phyloP scores from a whole-genome alignment of 2,329 filamentous ascomycete species.

The Dendryphion nanum region DNA sequence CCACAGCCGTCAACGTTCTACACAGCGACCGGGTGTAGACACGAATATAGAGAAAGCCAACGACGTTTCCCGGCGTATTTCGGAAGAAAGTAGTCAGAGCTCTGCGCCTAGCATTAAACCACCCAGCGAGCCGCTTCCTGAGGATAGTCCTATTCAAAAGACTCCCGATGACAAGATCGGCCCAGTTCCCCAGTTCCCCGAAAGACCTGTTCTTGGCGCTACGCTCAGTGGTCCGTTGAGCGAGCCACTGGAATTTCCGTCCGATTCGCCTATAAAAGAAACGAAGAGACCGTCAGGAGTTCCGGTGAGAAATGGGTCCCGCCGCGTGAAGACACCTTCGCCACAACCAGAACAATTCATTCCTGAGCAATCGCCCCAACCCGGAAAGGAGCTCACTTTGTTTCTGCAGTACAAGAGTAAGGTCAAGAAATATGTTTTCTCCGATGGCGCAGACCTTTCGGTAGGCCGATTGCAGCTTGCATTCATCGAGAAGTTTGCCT shows the following conservation, averaged over 20 bases:
- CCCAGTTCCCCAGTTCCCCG: conserved; percentile 35
- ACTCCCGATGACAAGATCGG: conserved; percentile 66
- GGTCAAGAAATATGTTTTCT: conserved; percentile 90
- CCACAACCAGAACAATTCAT: conserved; percentile 45
- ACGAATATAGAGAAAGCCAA: conserved; percentile 58
- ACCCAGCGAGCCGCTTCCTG: conserved; percentile 25
- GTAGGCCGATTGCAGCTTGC: conserved; percentile 87
- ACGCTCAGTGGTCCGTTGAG: conserved; percentile 36
- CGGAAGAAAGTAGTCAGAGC: conserved; percentile 58
- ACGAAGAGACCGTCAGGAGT: conserved; percentile 14
- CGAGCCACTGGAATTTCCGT: conserved; percentile 28
- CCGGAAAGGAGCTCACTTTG: conserved; percentile 83
- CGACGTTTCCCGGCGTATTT: conserved; percentile 53
- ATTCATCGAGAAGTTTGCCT: conserved; percentile 98
- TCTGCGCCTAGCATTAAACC: conserved; percentile 35
- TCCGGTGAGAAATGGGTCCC: conserved; percentile 29
- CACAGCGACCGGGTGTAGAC: conserved; percentile 53
- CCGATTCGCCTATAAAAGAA: conserved; percentile 23
- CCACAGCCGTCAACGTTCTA: conserved; percentile 53
- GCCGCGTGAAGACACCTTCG: conserved; percentile 36
- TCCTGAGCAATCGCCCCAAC: conserved; percentile 63
- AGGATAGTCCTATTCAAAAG: conserved; percentile 43
- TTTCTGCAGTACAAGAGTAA: conserved; percentile 97
- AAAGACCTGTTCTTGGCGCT: conserved; percentile 30
- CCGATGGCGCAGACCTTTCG: conserved; percentile 82